Percentiles rank a stretch among this genome's conserved stretches.
Evolutionary conservation across 352 stramenopile species (phyloP).

Genomic region (Phytophthora fragariaefolia): DNA sequence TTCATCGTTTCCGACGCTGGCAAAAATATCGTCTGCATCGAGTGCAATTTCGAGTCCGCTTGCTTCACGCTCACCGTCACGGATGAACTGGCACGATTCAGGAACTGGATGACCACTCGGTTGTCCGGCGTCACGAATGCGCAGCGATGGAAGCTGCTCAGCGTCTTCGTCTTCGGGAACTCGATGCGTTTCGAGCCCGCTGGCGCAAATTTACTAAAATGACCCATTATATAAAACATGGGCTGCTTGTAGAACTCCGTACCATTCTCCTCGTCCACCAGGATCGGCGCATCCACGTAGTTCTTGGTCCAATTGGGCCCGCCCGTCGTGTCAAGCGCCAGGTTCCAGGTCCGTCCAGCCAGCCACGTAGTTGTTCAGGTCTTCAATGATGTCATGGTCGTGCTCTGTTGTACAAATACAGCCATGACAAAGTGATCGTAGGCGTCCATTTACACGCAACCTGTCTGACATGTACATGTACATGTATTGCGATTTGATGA

Average conservation of each 20-base stretch:
- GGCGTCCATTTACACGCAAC: too few species aligned
- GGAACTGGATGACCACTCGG: conserved; percentile 47
- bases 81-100: conserved; percentile 43
- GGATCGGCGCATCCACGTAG: conserved; percentile 72
- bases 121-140: conserved; percentile 52
- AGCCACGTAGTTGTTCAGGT: conserved; percentile 76
- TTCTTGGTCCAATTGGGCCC: conserved; percentile 83
- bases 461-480: too few species aligned
- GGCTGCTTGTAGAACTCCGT: too few species aligned
- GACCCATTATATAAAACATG: conserved; percentile 86
- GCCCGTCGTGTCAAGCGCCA: conserved; percentile 69
- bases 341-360: conserved; percentile 92
- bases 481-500: too few species aligned
- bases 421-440: too few species aligned
- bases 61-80: conserved; percentile 46
- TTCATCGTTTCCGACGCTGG: conserved; percentile 16
- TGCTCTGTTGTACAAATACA: conserved; percentile 82
- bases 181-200: conserved; percentile 50
- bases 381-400: conserved; percentile 85
- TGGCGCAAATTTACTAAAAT: conserved; percentile 74
- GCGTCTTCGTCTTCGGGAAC: conserved; percentile 37
- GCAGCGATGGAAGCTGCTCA: conserved; percentile 42
- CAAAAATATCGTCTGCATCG: conserved; percentile 33
- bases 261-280: conserved; percentile 60
- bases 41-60: conserved; percentile 27